A percentile compares a stretch with the other conserved stretches of the same genome.
Conservation (phyloP, 331 rosid genomes). For the Pyracantha coccinea region DNA sequence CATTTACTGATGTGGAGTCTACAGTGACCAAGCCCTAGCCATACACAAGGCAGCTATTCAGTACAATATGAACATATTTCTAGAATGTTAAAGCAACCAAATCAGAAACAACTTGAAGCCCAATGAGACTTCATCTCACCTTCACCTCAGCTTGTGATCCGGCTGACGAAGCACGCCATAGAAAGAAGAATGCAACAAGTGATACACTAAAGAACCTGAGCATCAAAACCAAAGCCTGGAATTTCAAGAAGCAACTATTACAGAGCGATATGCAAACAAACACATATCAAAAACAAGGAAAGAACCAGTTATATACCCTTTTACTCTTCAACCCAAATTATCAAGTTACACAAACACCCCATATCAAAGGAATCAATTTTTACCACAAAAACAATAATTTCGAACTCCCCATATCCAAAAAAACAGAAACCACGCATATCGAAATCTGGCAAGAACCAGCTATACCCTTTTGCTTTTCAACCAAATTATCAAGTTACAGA, state of each 20-base stretch:
- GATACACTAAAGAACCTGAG: slow-evolving; percentile 98
- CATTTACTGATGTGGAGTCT: slow-evolving; percentile 27
- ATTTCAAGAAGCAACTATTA: slow-evolving; percentile 63
- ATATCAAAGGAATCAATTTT: neutral
- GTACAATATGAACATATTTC: slow-evolving; percentile 12
- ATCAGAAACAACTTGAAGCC: slow-evolving; percentile 15
- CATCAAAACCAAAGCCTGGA: slow-evolving; percentile 95
- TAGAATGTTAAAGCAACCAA: slow-evolving; percentile 4
- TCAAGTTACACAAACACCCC: neutral
- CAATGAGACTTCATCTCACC: slow-evolving; percentile 35
- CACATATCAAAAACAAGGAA: neutral
- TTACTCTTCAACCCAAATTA: neutral
- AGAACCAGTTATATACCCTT: neutral
- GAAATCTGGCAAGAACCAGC: neutral
- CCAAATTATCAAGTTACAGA: neutral
- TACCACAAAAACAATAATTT: neutral
- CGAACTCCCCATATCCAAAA: neutral
- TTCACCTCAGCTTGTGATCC: slow-evolving; percentile 31
- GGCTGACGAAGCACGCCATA: slow-evolving; percentile 66
- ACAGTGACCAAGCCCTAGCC: slow-evolving; percentile 35
- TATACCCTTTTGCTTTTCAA: neutral
- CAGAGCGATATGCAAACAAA: slow-evolving; percentile 21
- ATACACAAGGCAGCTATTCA: slow-evolving; percentile 17
- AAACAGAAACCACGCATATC: slow-evolving; percentile 7
- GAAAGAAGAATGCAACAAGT: slow-evolving; percentile 62